Conservation (phyloP, 148 eudicot species). For the Chenopodium quinoa region DNA sequence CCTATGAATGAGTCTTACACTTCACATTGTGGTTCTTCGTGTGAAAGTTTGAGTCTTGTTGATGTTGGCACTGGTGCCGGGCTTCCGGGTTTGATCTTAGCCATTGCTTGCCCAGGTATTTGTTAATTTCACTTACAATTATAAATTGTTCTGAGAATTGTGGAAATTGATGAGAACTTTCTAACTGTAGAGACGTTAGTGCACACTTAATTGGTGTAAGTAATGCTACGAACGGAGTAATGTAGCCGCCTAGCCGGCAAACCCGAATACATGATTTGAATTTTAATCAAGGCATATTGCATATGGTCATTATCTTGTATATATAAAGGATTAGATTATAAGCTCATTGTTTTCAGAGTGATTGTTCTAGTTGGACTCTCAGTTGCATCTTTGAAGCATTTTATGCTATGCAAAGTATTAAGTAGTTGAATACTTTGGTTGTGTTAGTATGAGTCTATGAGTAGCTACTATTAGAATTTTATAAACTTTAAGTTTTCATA, state of each 20-base stretch:
- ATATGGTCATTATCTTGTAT: no score
- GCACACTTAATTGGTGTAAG: no score
- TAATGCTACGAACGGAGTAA: background rate
- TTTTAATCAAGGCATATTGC: no score
- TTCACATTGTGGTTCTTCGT: conserved; percentile 48
- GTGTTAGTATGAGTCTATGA: background rate
- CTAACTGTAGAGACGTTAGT: no score
- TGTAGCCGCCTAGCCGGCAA: background rate
- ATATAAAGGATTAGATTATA: no score
- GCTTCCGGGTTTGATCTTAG: conserved; percentile 83
- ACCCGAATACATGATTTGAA: no score
- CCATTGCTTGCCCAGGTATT: conserved; percentile 89
- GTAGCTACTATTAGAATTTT: background rate
- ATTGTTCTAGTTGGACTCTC: background rate
- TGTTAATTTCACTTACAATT: background rate
- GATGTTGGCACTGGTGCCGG: conserved; percentile 95
- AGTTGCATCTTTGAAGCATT: background rate
- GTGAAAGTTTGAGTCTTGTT: conserved; percentile 50
- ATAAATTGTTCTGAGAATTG: background rate
- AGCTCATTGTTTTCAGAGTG: background rate
- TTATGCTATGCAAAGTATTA: no score
- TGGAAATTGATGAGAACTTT: background rate
- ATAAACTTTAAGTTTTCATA: background rate
- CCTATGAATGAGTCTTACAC: conserved; percentile 51
- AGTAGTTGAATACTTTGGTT: no score